phyloP scores from a whole-genome alignment of 75 land plant species.

The Cupressus sempervirens region DNA sequence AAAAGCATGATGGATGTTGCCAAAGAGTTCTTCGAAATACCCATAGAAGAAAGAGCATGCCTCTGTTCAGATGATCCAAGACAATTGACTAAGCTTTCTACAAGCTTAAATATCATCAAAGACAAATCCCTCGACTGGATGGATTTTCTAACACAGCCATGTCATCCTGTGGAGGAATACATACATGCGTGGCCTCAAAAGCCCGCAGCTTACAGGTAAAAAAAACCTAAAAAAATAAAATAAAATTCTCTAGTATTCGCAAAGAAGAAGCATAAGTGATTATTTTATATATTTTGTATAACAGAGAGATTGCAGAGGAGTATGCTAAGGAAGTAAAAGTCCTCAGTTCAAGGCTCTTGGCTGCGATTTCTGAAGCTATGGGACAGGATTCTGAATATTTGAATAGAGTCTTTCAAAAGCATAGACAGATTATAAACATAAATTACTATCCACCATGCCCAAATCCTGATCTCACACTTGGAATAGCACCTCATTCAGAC shows the following conservation, averaged over 20 bases:
- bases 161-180: conserved; percentile 33
- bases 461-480: conserved; percentile 45
- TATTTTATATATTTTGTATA: not conserved
- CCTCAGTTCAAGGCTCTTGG: conserved; percentile 31
- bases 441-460: conserved; percentile 71
- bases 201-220: conserved; percentile 23
- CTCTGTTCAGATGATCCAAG: conserved; percentile 22
- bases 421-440: conserved; percentile 37
- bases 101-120: conserved; percentile 36
- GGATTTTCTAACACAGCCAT: conserved; percentile 52
- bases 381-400: conserved; percentile 37
- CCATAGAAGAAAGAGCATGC: conserved; percentile 36
- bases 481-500: conserved; percentile 55
- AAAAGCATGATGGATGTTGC: conserved; percentile 30
- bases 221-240: not conserved
- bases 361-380: conserved; percentile 45
- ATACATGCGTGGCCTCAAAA: conserved; percentile 49
- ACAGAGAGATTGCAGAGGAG: conserved; percentile 28
- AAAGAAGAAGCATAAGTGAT: not conserved
- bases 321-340: conserved; percentile 24
- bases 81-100: conserved; percentile 43
- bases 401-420: conserved; percentile 26
- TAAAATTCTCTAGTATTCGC: not conserved
- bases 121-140: conserved; percentile 58
- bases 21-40: conserved; percentile 43